Evolutionary conservation across 176 grass and related monocot genomes (phyloP).

Genomic region (Avena atlantica): DNA sequence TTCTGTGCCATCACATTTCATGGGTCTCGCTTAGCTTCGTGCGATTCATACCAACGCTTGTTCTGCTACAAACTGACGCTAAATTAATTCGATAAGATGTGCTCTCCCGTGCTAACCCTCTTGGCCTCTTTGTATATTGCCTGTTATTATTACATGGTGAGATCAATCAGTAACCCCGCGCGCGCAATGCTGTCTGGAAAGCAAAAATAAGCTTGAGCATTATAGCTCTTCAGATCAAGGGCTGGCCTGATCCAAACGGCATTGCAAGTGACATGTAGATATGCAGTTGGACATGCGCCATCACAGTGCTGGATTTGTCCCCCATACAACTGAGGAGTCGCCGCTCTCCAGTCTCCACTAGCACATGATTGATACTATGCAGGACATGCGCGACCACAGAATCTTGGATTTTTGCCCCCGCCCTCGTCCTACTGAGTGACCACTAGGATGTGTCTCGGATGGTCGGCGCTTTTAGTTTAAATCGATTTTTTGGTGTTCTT

Average conservation of each 20-base stretch:
- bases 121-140: not conserved
- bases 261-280: not conserved
- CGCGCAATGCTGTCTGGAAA: not conserved
- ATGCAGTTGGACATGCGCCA: not conserved
- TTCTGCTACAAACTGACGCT: not conserved
- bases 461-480: no score
- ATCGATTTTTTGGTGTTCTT: no score
- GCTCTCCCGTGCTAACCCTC: not conserved
- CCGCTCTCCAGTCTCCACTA: not conserved
- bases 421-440: not conserved
- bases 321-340: not conserved
- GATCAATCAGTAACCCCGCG: not conserved
- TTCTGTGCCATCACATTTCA: not conserved
- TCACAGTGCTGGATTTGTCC: conserved; percentile 21
- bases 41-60: not conserved
- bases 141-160: not conserved
- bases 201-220: not conserved
- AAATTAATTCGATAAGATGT: not conserved
- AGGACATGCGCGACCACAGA: not conserved
- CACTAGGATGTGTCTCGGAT: not conserved
- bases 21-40: not conserved
- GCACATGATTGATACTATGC: not conserved
- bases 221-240: not conserved
- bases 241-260: not conserved
- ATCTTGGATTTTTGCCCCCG: not conserved